These are phyloP conservation scores for Moniliophthora roreri DNA, from an alignment of 1,284 basidiomycete species.

Conservation along the genomic window DNA sequence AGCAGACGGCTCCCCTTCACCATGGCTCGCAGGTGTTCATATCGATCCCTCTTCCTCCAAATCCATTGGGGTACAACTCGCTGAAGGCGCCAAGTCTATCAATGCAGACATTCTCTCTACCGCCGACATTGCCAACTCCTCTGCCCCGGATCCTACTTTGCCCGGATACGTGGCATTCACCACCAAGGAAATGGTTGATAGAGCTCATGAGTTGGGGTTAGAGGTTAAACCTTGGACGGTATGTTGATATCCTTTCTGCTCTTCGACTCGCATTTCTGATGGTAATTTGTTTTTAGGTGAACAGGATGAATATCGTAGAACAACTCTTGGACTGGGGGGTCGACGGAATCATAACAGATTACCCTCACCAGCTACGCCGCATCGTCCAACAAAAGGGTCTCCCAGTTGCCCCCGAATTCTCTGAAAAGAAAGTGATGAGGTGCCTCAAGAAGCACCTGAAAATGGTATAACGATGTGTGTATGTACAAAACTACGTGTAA, in stretches of 20 bases:
- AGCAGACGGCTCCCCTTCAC: constrained; percentile 40
- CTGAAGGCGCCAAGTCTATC: constrained; percentile 68
- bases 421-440: constrained; percentile 52
- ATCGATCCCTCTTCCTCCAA: constrained; percentile 54
- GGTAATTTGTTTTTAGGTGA: constrained; percentile 39
- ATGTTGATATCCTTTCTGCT: constrained; percentile 26
- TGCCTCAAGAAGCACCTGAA: constrained; percentile 52
- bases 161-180: constrained; percentile 57
- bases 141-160: constrained; percentile 43
- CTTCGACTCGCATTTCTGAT: not conserved
- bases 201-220: constrained; percentile 63
- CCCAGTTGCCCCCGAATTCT: constrained; percentile 50
- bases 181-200: constrained; percentile 65
- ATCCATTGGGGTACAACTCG: constrained; percentile 52
- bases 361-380: constrained; percentile 54
- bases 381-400: constrained; percentile 50
- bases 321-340: constrained; percentile 61
- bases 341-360: constrained; percentile 76
- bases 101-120: constrained; percentile 71
- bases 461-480: not conserved
- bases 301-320: constrained; percentile 59
- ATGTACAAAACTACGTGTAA: not conserved
- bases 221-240: constrained; percentile 75
- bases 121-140: constrained; percentile 40
- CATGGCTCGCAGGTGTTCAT: constrained; percentile 65